Evolutionary conservation across 441 rosid species (phyloP).

Genomic region (Brassica hybrid): DNA sequence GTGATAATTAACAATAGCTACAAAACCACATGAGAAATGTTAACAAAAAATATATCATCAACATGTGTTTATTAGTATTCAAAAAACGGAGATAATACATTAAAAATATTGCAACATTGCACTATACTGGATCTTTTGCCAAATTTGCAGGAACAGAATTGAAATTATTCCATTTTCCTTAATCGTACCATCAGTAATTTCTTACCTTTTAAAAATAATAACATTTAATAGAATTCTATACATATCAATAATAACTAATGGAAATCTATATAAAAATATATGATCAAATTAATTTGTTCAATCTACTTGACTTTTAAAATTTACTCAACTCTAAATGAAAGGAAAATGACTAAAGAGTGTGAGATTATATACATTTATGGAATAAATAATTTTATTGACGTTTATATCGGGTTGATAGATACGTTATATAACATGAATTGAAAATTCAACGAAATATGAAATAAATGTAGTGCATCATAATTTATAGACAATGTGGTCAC

Average conservation of each 20-base stretch:
- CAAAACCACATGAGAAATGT: too few relatives aligned
- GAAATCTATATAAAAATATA: not conserved
- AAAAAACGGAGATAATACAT: too few relatives aligned
- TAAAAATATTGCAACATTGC: too few relatives aligned
- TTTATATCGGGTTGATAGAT: not conserved
- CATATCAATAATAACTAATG: not conserved
- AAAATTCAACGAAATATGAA: slow-evolving; percentile 6
- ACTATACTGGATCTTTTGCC: not conserved
- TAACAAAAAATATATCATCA: too few relatives aligned
- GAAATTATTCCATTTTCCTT: not conserved
- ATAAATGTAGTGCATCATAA: not conserved
- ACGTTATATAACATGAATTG: not conserved
- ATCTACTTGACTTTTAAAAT: not conserved
- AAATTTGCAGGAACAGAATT: too few relatives aligned
- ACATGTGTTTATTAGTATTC: too few relatives aligned
- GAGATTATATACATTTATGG: not conserved
- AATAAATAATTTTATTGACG: not conserved
- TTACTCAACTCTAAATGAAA: not conserved
- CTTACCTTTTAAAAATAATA: not conserved
- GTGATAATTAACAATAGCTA: too few relatives aligned
- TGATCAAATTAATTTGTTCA: not conserved
- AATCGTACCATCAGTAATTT: not conserved
- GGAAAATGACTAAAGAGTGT: not conserved
- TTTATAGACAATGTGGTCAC: slow-evolving; percentile 5
- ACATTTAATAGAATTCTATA: not conserved